Percentiles rank a stretch among this genome's conserved stretches.
Conservation (phyloP, 352 stramenopile genomes). For the Phytophthora crassamura region DNA sequence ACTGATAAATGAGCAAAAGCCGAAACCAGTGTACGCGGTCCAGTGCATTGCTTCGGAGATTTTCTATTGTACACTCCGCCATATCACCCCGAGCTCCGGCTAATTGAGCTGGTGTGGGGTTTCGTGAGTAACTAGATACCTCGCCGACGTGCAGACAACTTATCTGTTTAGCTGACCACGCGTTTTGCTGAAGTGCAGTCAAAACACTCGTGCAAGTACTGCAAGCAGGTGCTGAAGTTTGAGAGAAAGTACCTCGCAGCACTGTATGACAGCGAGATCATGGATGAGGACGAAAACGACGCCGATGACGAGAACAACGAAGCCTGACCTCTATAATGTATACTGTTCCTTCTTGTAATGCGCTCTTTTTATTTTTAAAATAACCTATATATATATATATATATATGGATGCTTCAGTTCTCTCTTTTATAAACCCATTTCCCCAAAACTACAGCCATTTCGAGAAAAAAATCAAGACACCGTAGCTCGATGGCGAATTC, state of each 20-base stretch:
- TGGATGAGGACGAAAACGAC: too few species aligned
- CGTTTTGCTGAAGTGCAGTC: not conserved
- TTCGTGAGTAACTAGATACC: slow-evolving; percentile 11
- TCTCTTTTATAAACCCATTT: not conserved
- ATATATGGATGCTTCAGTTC: too few species aligned
- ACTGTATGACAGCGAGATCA: slow-evolving; percentile 7
- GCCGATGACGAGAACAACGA: not conserved
- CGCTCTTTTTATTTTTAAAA: too few species aligned
- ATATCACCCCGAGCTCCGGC: slow-evolving; percentile 1
- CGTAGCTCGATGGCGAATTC: slow-evolving; percentile 5
- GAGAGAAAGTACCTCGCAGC: slow-evolving; percentile 1
- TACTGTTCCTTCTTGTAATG: too few species aligned
- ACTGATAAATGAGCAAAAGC: not conserved
- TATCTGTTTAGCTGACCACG: not conserved
- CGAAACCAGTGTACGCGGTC: not conserved
- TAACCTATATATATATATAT: not conserved
- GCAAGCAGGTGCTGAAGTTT: not conserved
- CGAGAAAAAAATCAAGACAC: not conserved
- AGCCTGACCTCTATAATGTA: not conserved
- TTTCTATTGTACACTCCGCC: not conserved
- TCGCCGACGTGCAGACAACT: not conserved
- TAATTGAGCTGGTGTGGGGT: slow-evolving; percentile 11
- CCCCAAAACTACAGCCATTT: not conserved
- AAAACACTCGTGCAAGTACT: slow-evolving; percentile 11
- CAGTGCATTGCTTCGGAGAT: not conserved